Evolutionary conservation across 1,284 basidiomycete genomes (phyloP).

Genomic region (Trichosporon inkin): DNA sequence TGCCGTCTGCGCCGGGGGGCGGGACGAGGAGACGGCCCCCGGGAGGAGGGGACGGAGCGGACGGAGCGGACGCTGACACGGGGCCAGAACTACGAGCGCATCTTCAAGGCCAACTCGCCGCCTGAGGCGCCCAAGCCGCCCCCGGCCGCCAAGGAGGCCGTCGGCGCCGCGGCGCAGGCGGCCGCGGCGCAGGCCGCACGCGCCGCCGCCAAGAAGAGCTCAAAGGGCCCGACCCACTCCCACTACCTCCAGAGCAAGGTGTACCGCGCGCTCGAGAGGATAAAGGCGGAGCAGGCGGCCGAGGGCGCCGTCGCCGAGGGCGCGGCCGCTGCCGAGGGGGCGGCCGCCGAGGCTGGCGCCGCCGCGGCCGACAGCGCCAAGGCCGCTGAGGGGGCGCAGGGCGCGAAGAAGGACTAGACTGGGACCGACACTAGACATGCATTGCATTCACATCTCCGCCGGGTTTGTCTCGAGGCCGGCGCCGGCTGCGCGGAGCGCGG

Average conservation of each 20-base stretch:
- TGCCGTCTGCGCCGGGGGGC: neutral
- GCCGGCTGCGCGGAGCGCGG: too few relatives aligned
- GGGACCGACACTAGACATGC: neutral
- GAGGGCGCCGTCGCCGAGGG: constrained; percentile 21
- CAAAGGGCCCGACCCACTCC: constrained; percentile 55
- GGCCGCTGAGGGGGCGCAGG: constrained; percentile 7
- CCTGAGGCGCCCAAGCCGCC: constrained; percentile 55
- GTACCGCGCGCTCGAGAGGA: constrained; percentile 84
- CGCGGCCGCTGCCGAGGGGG: constrained; percentile 14
- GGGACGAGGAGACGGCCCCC: neutral
- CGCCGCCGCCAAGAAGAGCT: constrained; percentile 21
- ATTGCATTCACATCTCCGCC: constrained; percentile 5
- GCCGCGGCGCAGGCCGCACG: constrained; percentile 2
- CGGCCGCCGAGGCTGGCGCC: constrained; percentile 21
- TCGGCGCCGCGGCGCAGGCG: constrained; percentile 19
- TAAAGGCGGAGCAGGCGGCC: constrained; percentile 53
- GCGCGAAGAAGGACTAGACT: neutral
- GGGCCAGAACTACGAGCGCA: constrained; percentile 78
- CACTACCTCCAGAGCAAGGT: constrained; percentile 98
- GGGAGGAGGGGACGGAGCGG: too few relatives aligned
- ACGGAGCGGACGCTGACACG: neutral
- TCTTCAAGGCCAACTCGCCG: constrained; percentile 83
- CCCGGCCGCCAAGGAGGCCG: constrained; percentile 14
- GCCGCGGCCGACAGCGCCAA: constrained; percentile 17
- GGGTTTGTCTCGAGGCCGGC: too few relatives aligned